phyloP scores from a whole-genome alignment of 345 rosid species.

The Eucalyptus erythrocorys region DNA sequence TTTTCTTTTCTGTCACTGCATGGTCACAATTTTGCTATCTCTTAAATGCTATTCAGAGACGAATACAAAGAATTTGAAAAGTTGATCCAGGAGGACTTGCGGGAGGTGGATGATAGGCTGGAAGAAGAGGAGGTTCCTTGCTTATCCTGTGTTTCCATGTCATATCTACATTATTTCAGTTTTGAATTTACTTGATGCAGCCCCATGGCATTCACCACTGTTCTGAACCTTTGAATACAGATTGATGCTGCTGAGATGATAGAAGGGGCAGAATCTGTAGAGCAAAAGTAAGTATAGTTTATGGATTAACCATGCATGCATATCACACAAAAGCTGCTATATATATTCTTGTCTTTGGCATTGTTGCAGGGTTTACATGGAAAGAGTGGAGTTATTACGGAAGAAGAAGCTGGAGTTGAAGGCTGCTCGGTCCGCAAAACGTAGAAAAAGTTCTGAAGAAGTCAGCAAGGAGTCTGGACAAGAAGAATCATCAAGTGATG shows the following conservation, averaged over 20 bases:
- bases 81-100: slow-evolving; percentile 83
- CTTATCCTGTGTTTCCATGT: not conserved
- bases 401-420: slow-evolving; percentile 60
- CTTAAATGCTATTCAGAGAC: slow-evolving; percentile 36
- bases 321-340: not conserved
- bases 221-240: slow-evolving; percentile 16
- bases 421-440: slow-evolving; percentile 54
- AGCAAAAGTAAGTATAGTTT: slow-evolving; percentile 58
- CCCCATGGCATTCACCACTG: not conserved
- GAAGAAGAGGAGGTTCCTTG: slow-evolving; percentile 89
- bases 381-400: slow-evolving; percentile 57
- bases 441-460: slow-evolving; percentile 20
- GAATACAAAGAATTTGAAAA: slow-evolving; percentile 95
- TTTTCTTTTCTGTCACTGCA: not conserved
- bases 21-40: not conserved
- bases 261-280: slow-evolving; percentile 74
- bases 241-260: slow-evolving; percentile 95
- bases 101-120: slow-evolving; percentile 77
- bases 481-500: slow-evolving; percentile 57
- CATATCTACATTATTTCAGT: not conserved
- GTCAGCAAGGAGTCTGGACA: slow-evolving; percentile 8
- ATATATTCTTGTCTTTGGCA: not conserved
- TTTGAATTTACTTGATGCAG: not conserved
- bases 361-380: slow-evolving; percentile 34
- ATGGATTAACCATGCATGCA: not conserved